Conservation (phyloP, 805 yeast genomes). For the Kuraishia hungarica region DNA sequence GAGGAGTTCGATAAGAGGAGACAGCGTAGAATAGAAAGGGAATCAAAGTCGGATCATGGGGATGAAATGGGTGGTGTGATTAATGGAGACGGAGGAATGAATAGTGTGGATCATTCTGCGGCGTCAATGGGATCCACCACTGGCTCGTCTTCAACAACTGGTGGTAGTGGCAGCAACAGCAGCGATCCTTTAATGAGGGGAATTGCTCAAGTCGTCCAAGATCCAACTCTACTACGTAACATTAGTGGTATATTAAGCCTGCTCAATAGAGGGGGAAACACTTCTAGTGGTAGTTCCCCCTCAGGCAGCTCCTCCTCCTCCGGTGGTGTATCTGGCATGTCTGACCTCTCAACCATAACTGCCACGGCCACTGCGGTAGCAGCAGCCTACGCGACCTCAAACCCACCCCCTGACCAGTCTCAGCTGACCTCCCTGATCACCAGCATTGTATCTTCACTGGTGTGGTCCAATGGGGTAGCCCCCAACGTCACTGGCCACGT, state of each 20-base stretch:
- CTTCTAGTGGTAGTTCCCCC: slow-evolving; percentile 5
- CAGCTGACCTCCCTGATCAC: slow-evolving; percentile 12
- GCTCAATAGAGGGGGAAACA: slow-evolving; percentile 24
- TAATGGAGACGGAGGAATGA: slow-evolving; percentile 3
- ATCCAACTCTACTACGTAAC: slow-evolving; percentile 17
- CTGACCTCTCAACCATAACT: slow-evolving; percentile 3
- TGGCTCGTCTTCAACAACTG: no score
- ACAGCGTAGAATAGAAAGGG: slow-evolving; percentile 46
- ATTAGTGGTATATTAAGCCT: slow-evolving; percentile 23
- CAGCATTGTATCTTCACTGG: slow-evolving; percentile 9
- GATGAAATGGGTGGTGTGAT: background rate
- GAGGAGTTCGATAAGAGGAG: slow-evolving; percentile 62
- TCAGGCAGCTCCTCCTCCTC: background rate
- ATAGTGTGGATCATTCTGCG: no score
- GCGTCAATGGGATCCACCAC: no score
- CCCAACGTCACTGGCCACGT: slow-evolving; percentile 11
- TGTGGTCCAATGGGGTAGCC: slow-evolving; percentile 6
- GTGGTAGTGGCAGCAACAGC: no score
- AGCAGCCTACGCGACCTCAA: slow-evolving; percentile 23
- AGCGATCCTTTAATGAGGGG: slow-evolving; percentile 1
- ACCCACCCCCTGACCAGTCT: slow-evolving; percentile 12
- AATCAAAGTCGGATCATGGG: slow-evolving; percentile 9
- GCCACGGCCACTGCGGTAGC: slow-evolving; percentile 32
- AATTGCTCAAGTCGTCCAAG: slow-evolving; percentile 1
- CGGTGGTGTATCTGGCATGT: background rate